A percentile compares a stretch with the other conserved stretches of the same genome.
Evolutionary conservation across 495 filamentous ascomycete species (phyloP).

Genomic region (Evansstolkia leycettana): DNA sequence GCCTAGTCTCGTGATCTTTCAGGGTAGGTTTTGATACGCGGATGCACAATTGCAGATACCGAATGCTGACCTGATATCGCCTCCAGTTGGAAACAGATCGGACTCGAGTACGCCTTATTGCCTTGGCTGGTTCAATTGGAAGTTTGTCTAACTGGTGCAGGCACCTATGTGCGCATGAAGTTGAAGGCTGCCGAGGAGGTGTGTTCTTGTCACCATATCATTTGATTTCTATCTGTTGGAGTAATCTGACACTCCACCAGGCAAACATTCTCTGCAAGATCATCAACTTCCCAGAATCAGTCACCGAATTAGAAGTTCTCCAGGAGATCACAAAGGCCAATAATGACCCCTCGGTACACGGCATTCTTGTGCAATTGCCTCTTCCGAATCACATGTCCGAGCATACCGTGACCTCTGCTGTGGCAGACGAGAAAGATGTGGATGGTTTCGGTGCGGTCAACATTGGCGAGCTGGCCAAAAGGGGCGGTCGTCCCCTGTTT

Average conservation of each 20-base stretch:
- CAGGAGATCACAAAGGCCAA: conserved; percentile 72
- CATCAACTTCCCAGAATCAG: conserved; percentile 66
- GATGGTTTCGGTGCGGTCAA: conserved; percentile 91
- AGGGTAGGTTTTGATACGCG: conserved; percentile 47
- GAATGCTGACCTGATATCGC: not conserved
- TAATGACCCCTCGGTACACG: conserved; percentile 76
- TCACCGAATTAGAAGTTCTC: conserved; percentile 75
- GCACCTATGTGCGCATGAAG: conserved; percentile 99
- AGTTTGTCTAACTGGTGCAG: conserved; percentile 32
- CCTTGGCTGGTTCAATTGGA: not conserved
- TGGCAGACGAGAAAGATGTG: conserved; percentile 90
- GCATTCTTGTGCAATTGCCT: conserved; percentile 88
- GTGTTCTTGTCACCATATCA: conserved; percentile 6
- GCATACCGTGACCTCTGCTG: conserved; percentile 76
- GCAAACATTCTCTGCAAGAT: conserved; percentile 82
- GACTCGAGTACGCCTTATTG: conserved; percentile 66
- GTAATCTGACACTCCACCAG: conserved; percentile 25
- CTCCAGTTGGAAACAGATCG: conserved; percentile 68
- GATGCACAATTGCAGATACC: not conserved
- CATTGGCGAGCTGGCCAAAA: conserved; percentile 92
- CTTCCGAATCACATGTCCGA: conserved; percentile 82
- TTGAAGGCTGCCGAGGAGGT: conserved; percentile 93
- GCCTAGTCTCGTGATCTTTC: conserved; percentile 82
- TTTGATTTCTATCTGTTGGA: not conserved
- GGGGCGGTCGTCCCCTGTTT: conserved; percentile 77